Conservation (phyloP, 345 rosid genomes). For the Eucalyptus curtisii region DNA sequence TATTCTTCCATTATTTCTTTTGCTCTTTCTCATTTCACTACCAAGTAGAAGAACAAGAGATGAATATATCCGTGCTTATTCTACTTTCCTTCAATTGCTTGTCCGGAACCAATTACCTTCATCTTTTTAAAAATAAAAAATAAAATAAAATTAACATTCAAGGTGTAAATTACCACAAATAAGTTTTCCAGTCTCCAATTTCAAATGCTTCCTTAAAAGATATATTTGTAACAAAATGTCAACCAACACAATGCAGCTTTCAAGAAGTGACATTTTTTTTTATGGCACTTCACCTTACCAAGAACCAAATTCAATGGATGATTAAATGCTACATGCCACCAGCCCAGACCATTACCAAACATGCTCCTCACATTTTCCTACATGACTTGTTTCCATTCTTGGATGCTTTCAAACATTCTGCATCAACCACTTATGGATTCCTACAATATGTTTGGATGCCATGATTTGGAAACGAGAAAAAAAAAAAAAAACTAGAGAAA, state of each 20-base stretch:
- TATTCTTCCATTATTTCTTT: neutral
- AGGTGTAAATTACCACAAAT: neutral
- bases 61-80: neutral
- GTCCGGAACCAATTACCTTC: neutral
- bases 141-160: neutral
- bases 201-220: neutral
- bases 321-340: neutral
- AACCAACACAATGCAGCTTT: neutral
- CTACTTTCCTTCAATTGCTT: neutral
- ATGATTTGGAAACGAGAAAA: neutral
- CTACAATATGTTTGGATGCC: neutral
- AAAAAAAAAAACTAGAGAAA: neutral
- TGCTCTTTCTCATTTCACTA: neutral
- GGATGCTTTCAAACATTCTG: neutral
- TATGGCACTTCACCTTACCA: neutral
- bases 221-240: neutral
- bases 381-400: neutral
- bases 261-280: neutral
- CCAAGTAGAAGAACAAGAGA: neutral
- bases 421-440: neutral
- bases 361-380: neutral
- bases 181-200: neutral
- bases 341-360: neutral
- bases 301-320: neutral
- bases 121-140: neutral